Conservation (phyloP, 345 rosid genomes). For the Arabidopsis arenosa region DNA sequence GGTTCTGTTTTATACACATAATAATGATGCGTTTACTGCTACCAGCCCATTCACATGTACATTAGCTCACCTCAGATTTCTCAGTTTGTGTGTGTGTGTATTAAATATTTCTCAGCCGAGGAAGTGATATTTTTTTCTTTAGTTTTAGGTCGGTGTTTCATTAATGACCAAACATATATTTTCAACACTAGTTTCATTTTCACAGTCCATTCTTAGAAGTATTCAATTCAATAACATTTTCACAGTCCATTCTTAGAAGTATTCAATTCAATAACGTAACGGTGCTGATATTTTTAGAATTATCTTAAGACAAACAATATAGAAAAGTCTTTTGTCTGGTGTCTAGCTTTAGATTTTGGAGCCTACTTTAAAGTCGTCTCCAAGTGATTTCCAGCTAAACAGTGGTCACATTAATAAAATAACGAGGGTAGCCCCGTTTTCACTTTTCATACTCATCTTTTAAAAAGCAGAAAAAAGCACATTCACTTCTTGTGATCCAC, state of each 20-base stretch:
- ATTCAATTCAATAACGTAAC: conserved; percentile 3
- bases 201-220: not conserved
- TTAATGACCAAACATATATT: not conserved
- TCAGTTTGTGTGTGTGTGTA: not conserved
- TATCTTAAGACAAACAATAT: not conserved
- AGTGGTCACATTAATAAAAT: conserved; percentile 32
- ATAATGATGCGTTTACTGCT: conserved; percentile 17
- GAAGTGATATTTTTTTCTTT: not conserved
- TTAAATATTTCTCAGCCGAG: not conserved
- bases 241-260: not conserved
- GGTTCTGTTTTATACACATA: not conserved
- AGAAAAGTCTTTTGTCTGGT: conserved; percentile 35
- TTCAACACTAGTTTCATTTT: not conserved
- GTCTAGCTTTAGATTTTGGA: conserved; percentile 31
- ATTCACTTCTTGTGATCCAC: conserved; percentile 36
- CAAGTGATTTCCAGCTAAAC: conserved; percentile 41
- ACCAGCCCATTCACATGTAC: not conserved
- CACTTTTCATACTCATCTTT: conserved; percentile 1
- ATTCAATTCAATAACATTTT: conserved; percentile 6
- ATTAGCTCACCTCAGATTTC: not conserved
- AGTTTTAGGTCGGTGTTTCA: not conserved
- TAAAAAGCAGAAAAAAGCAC: conserved; percentile 9
- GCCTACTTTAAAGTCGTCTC: conserved; percentile 29
- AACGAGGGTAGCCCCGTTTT: conserved; percentile 21
- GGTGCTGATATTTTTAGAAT: not conserved